Base-by-base conservation (phyloP, 192 early-diverging fungal genomes). In the Entomortierella beljakovae region DNA sequence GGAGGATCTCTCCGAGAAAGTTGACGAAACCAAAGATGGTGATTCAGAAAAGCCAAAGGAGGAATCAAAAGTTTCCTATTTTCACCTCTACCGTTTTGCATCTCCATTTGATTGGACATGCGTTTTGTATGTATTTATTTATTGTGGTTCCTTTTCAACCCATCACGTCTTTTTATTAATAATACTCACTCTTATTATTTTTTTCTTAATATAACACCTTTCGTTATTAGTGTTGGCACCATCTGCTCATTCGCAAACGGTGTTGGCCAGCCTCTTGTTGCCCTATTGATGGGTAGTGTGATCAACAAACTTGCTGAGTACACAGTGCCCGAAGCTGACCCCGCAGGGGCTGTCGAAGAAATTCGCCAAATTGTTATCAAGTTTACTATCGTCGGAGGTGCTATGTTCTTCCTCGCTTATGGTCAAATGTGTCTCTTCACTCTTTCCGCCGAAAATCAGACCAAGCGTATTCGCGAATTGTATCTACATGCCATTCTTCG, bases 401-500 rank as follows among this genome's bases (percentile, higher is more conserved):
- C 69, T 62, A 70, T 64, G 62, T 79, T 79, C 42, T 22, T 68
- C 34, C 33, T 59, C 16, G 61, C 66, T 43, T 70, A 85, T 42
- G 67, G 66, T 22, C 79, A 84, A 35, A 84, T 83, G 66, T 84
- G 58, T 58, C 51, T 71, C 63, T 68, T 66, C 64, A 70, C 61
- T 1, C 59, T 79, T 38, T 68, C 87, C 1, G 81, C 86, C 13
- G 91, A 90, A 76, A 84, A 85, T 42, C 90, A 89, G 34, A 77
- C 90, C 50, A 88, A 91, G 59, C 88, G 96, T 22, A 88, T 97
- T 51, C 86, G 96, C 25, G 84, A 90, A 69, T 61, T 57, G 32
- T 98, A 95, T 68, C 87, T 96, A 33, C 75, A 84, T 32, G 70
- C 92, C 6, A 91, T 97, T 57, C 84, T 98, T 56, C 87, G 93